Evolutionary conservation across 2,329 filamentous ascomycete genomes (phyloP).

Genomic region (Diaporthe sp.): DNA sequence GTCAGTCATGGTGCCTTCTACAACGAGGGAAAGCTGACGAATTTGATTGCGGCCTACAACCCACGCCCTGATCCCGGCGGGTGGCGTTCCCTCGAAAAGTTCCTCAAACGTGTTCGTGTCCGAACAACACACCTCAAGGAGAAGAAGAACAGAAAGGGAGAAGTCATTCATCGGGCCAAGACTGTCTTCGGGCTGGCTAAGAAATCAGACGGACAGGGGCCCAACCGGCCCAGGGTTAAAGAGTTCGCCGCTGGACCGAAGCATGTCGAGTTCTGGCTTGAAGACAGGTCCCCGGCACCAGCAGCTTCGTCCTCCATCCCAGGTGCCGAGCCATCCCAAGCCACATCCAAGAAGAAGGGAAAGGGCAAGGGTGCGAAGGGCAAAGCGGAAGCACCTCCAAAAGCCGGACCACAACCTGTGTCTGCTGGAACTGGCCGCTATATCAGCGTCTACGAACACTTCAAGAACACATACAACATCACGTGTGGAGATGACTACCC

Average conservation of each 20-base stretch:
- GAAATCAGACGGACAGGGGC: conserved; percentile 44
- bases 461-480: conserved; percentile 50
- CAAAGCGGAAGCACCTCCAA: neutral
- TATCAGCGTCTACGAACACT: conserved; percentile 63
- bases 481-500: conserved; percentile 50
- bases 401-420: conserved; percentile 19
- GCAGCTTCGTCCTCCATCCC: neutral
- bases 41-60: conserved; percentile 35
- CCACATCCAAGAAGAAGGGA: conserved; percentile 29
- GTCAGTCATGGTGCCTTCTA: conserved; percentile 49
- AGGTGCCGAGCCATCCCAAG: neutral
- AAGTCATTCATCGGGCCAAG: conserved; percentile 49
- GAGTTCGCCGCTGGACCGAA: conserved; percentile 57
- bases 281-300: conserved; percentile 38
- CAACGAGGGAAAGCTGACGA: conserved; percentile 38
- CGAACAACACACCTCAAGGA: conserved; percentile 50
- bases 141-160: conserved; percentile 45
- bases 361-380: conserved; percentile 28
- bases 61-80: conserved; percentile 6
- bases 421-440: conserved; percentile 44
- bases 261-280: conserved; percentile 65
- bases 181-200: conserved; percentile 50
- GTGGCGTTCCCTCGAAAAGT: conserved; percentile 43
- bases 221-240: conserved; percentile 40
- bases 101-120: conserved; percentile 50